Base-by-base conservation (phyloP, 805 yeast genomes). In the Nematodospora valgi region DNA sequence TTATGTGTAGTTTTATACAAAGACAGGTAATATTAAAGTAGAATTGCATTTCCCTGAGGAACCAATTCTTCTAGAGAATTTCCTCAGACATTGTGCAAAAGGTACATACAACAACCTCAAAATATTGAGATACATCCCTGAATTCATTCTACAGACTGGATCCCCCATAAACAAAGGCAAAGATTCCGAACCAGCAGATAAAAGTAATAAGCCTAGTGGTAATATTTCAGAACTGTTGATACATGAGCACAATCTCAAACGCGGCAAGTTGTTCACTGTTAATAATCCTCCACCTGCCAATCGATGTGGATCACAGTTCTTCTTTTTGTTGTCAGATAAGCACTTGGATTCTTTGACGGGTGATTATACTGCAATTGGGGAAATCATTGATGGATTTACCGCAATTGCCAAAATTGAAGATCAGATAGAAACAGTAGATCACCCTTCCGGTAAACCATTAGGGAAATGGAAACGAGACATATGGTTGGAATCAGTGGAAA, bases 271-370 rank as follows among this genome's bases (percentile, higher is more conserved):
- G 13, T 39, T 41, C 18, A 26, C 46, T 2, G 46, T 44, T 7
- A 40, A 43, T 20, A 43, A 32, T 16, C n/a, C n/a, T n/a, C n/a
- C n/a, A n/a, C n/a, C n/a, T n/a, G 23, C 23, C 11, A 16, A 35
- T 18, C 30, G 30, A 16, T 26, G 39, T 7, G 56, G 54, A 21
- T 49, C 56, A 6, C 56, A 51, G 29, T 51, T 51, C 29, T 48
- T 51, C 33, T 33, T 51, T 5, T 37, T 39, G 6, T 35, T 51
- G 6, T 39, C 47, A 11, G 40, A 33, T 10, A 23, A 32, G 15
- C 41, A 49, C 30, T 15, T 26, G 14, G 36, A 27, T 10, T 26
- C 41, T 13, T 22, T 48, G 11, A 34, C 23, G 13, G 40, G 34
- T n/a, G 35, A 19, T 8, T 51, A 51, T 29, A 40, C 45, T 2